Evolutionary conservation across 148 eudicot genomes (phyloP).

Genomic region (Simmondsia chinensis): DNA sequence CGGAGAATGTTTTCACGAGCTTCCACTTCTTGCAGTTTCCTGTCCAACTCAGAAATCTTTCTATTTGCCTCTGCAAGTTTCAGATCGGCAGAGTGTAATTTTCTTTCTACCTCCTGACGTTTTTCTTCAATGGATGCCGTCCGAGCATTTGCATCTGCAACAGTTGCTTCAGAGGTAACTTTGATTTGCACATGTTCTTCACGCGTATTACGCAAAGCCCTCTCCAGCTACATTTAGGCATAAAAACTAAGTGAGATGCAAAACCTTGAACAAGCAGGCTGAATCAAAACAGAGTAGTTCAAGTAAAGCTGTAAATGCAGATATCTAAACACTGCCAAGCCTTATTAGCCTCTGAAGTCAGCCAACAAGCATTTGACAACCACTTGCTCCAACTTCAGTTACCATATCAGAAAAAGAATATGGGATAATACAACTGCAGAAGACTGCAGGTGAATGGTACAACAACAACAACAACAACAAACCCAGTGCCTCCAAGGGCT

Average conservation of each 20-base stretch:
- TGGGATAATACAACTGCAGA: too few species aligned
- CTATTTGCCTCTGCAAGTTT: conserved; percentile 63
- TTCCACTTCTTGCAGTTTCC: conserved; percentile 69
- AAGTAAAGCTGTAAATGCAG: too few species aligned
- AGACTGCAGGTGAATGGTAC: too few species aligned
- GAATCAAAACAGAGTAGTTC: too few species aligned
- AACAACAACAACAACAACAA: too few species aligned
- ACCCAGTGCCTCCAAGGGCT: too few species aligned
- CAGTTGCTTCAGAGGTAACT: conserved; percentile 35
- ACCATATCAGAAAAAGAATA: too few species aligned
- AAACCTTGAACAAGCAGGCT: background rate
- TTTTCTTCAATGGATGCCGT: conserved; percentile 47
- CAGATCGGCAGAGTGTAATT: conserved; percentile 44
- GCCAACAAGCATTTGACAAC: too few species aligned
- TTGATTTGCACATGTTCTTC: conserved; percentile 44
- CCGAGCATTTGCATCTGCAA: conserved; percentile 42
- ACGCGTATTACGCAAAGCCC: conserved; percentile 49
- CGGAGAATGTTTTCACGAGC: conserved; percentile 62
- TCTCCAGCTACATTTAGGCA: conserved; percentile 61
- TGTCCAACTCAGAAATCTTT: conserved; percentile 60
- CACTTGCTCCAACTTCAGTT: too few species aligned
- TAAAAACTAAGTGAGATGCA: conserved; percentile 1
- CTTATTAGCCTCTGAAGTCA: too few species aligned
- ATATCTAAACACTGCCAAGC: too few species aligned
- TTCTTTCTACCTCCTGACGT: conserved; percentile 51